These are phyloP conservation scores for Psilocybe sp. DNA, from an alignment of 768 basidiomycete genomes.

Conservation along the genomic window DNA sequence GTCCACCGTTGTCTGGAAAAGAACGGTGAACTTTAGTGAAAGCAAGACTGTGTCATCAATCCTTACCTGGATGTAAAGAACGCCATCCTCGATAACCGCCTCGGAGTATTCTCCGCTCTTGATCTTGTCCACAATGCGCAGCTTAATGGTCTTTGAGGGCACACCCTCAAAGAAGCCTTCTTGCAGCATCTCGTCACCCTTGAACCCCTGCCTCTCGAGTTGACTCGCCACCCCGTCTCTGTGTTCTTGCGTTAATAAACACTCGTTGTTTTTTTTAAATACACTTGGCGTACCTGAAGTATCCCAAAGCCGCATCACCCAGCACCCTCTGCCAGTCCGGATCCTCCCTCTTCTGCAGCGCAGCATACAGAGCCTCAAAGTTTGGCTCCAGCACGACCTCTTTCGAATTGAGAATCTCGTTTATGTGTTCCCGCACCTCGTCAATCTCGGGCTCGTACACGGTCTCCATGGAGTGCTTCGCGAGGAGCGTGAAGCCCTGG, in stretches of 20 bases:
- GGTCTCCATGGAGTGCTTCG: constrained; percentile 30
- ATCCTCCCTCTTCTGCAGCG: constrained; percentile 22
- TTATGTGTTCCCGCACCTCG: constrained; percentile 25
- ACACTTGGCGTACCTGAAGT: constrained; percentile 23
- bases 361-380: constrained; percentile 32
- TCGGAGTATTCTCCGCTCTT: constrained; percentile 25
- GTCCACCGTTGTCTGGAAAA: constrained; percentile 5
- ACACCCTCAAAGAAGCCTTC: constrained; percentile 36
- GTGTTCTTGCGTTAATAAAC: neutral
- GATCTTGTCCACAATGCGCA: constrained; percentile 33
- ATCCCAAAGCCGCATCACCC: constrained; percentile 21
- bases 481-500: constrained; percentile 29
- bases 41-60: neutral
- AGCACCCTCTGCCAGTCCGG: constrained; percentile 25
- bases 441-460: constrained; percentile 29
- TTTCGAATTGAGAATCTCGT: constrained; percentile 22
- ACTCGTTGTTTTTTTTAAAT: no score
- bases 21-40: neutral
- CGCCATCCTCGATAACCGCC: constrained; percentile 31
- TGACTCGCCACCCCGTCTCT: constrained; percentile 30
- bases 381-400: constrained; percentile 36
- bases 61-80: constrained; percentile 33
- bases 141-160: constrained; percentile 32
- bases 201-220: constrained; percentile 31
- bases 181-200: constrained; percentile 36